Base-by-base conservation (phyloP, 2,329 filamentous ascomycete species). In the Aspergillus tanneri region DNA sequence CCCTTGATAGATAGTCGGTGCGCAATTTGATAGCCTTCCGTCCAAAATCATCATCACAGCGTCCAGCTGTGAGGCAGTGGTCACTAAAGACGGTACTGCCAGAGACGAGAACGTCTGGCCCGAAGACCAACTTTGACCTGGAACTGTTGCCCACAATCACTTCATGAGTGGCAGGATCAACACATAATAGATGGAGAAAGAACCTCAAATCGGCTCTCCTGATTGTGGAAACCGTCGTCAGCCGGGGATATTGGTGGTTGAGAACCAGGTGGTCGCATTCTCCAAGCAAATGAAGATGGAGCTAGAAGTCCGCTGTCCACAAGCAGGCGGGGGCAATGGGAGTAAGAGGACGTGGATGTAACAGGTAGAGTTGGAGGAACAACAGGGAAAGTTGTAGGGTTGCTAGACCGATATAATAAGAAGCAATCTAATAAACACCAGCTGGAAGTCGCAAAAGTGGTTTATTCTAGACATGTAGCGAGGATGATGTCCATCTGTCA, bases 221-320 rank as follows among this genome's bases (percentile, higher is more conserved):
- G 11, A 7, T 55, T 12, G 70, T 71, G 4, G 59, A 67, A 18
- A 43, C 47, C 3, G 55, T 67, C 3, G 65, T 0, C 72, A 78
- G 5, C 72, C 74, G 3, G 79, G 78, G 0, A 77, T 82, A 49
- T 54, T 62, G 5, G 66, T 82, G 0, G 62, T 61, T 16, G 69
- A 77, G 50, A 79, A 80, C 1, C 76, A 84, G 30, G 66, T 78
- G 0, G 68, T 85, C 54, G 78, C 71, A 6, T 80, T 85, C 14
- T 76, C 85, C 16, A 79, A 80, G 63, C 82, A 85, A 64, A 85
- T 85, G 81, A 85, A 85, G 65, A 86, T 85, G 82, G 83, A 86
- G 54, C 64, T 85, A n/a, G 83, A 85, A 57, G 76, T 86, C 2
- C 64, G 83, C 18, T 73, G 72, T 46, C 69, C 72, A 12, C 69